Percentiles rank a stretch among this genome's conserved stretches.
phyloP scores from a whole-genome alignment of 2,329 filamentous ascomycete genomes.

The Aspergillus brunneoviolaceus region DNA sequence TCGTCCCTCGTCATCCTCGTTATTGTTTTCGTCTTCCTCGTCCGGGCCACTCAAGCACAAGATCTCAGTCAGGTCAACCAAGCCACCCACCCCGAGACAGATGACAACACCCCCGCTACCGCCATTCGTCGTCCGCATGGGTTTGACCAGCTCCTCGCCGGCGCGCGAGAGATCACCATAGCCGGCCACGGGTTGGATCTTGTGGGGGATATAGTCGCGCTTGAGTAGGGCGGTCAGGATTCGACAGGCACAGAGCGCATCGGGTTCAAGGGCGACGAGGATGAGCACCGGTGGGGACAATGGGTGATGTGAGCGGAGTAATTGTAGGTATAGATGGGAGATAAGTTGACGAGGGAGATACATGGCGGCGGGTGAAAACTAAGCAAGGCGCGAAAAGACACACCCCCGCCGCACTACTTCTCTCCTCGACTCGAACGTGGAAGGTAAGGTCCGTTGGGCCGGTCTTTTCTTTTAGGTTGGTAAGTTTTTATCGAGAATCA shows the following conservation, averaged over 20 bases:
- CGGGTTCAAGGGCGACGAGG: slow-evolving; percentile 89
- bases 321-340: slow-evolving; percentile 85
- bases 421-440: not conserved
- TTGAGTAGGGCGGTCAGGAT: slow-evolving; percentile 92
- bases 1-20: not conserved
- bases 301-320: slow-evolving; percentile 83
- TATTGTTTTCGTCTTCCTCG: slow-evolving; percentile 41
- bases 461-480: too few species aligned
- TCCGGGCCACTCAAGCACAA: slow-evolving; percentile 73
- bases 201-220: slow-evolving; percentile 96
- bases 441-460: not conserved
- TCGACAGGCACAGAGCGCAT: slow-evolving; percentile 91
- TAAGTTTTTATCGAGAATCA: too few species aligned
- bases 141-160: slow-evolving; percentile 74
- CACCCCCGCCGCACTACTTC: not conserved
- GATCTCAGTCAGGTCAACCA: slow-evolving; percentile 80
- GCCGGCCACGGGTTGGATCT: slow-evolving; percentile 90
- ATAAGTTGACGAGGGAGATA: slow-evolving; percentile 90
- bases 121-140: slow-evolving; percentile 82
- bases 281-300: slow-evolving; percentile 87
- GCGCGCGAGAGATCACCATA: slow-evolving; percentile 84
- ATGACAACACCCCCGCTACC: slow-evolving; percentile 86
- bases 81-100: slow-evolving; percentile 87
- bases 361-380: slow-evolving; percentile 58
- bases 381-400: not conserved